A percentile compares a stretch with the other conserved stretches of the same genome.
These are phyloP conservation scores for Didymella arachidicola DNA, from an alignment of 2,329 filamentous ascomycete species.

Conservation along the genomic window DNA sequence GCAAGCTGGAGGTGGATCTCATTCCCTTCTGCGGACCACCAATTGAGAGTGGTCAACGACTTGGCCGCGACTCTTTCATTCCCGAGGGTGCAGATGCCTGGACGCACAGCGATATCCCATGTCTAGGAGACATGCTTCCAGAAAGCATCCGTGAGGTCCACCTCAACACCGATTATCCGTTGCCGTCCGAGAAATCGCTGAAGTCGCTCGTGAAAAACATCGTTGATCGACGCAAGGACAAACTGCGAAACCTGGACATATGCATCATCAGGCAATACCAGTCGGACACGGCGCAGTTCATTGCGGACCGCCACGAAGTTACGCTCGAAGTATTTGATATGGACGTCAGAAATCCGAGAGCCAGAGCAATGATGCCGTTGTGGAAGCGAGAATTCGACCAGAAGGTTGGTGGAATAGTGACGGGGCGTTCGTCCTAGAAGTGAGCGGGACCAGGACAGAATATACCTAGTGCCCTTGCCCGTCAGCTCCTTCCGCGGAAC, in stretches of 20 bases:
- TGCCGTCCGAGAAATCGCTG: constrained; percentile 33
- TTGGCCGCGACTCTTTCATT: constrained; percentile 27
- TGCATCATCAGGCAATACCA: constrained; percentile 40
- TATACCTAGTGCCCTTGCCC: not conserved
- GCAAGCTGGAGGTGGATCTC: constrained; percentile 43
- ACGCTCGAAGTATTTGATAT: constrained; percentile 37
- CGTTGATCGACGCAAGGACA: constrained; percentile 29
- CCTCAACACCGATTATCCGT: constrained; percentile 42
- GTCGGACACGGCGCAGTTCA: constrained; percentile 23
- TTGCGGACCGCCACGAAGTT: constrained; percentile 28
- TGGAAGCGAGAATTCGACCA: constrained; percentile 45
- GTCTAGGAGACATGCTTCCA: constrained; percentile 47
- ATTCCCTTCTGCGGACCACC: constrained; percentile 45
- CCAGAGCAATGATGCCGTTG: constrained; percentile 40
- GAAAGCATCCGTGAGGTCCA: constrained; percentile 38
- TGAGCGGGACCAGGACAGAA: not conserved
- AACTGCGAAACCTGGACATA: constrained; percentile 28
- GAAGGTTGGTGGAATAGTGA: constrained; percentile 34
- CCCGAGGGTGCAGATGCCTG: constrained; percentile 36
- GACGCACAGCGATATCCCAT: constrained; percentile 44
- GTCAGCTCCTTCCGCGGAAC: not conserved
- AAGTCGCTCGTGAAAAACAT: constrained; percentile 43
- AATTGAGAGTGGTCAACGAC: constrained; percentile 44
- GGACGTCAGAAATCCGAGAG: constrained; percentile 17
- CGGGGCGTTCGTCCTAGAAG: not conserved